Evolutionary conservation across 164 flowering plant species (phyloP).

Genomic region (Magnolia kwangsiensis): DNA sequence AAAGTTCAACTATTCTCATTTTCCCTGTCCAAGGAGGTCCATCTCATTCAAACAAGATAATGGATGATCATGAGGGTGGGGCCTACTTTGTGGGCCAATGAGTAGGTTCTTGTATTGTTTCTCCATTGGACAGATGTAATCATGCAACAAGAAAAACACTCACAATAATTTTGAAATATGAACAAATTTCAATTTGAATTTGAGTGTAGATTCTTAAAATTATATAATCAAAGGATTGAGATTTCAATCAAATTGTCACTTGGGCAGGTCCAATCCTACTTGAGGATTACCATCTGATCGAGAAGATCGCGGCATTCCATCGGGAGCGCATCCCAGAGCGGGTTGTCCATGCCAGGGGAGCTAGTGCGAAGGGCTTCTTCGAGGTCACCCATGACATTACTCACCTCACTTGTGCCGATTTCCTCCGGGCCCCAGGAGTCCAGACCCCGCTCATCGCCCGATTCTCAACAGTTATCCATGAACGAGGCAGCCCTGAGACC

Average conservation of each 20-base stretch:
- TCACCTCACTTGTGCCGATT: constrained; percentile 79
- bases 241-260: not conserved
- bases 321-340: constrained; percentile 91
- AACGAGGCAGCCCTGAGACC: constrained; percentile 92
- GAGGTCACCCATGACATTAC: constrained; percentile 86
- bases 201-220: too few species aligned
- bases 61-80: too few species aligned
- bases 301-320: constrained; percentile 72
- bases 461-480: constrained; percentile 81
- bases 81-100: too few species aligned
- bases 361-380: constrained; percentile 89
- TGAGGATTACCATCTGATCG: constrained; percentile 83
- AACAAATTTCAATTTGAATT: too few species aligned
- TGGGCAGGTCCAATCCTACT: constrained; percentile 69
- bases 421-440: constrained; percentile 84
- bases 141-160: too few species aligned
- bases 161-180: too few species aligned
- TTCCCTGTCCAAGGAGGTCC: too few species aligned
- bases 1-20: too few species aligned
- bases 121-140: too few species aligned
- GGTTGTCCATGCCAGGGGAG: constrained; percentile 92
- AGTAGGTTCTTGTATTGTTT: too few species aligned
- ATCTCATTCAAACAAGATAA: too few species aligned
- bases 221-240: not conserved
- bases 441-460: constrained; percentile 83